phyloP scores from a whole-genome alignment of 75 land plant genomes.

The Sequoia sempervirens region DNA sequence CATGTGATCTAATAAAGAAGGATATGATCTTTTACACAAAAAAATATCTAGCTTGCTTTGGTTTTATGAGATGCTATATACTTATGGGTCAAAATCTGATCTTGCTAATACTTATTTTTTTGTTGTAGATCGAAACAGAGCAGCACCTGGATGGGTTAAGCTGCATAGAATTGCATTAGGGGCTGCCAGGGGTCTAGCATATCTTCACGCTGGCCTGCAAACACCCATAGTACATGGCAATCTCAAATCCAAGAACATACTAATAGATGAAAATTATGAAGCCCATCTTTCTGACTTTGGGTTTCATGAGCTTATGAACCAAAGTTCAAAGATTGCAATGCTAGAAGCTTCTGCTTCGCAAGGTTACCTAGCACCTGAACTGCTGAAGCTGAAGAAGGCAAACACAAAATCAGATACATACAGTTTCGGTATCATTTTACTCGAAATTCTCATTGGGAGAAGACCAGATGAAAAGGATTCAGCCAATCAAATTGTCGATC shows the following conservation, averaged over 20 bases:
- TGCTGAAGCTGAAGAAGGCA: constrained; percentile 68
- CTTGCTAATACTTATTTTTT: background rate
- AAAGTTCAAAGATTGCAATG: constrained; percentile 50
- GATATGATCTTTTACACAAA: background rate
- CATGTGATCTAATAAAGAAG: background rate
- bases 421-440: constrained; percentile 71
- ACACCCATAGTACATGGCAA: constrained; percentile 75
- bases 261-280: constrained; percentile 47
- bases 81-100: background rate
- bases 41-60: background rate
- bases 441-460: constrained; percentile 68
- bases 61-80: background rate
- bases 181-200: constrained; percentile 57
- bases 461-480: constrained; percentile 35
- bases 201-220: constrained; percentile 61
- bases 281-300: constrained; percentile 73
- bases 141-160: constrained; percentile 45
- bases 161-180: constrained; percentile 56
- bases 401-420: constrained; percentile 62
- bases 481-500: constrained; percentile 31
- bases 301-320: constrained; percentile 51
- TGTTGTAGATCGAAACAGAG: constrained; percentile 28
- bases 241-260: constrained; percentile 75
- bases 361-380: constrained; percentile 87
- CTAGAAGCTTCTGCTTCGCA: constrained; percentile 60